These are phyloP conservation scores for Neonectria faginata DNA, from an alignment of 2,329 filamentous ascomycete genomes.

Conservation along the genomic window DNA sequence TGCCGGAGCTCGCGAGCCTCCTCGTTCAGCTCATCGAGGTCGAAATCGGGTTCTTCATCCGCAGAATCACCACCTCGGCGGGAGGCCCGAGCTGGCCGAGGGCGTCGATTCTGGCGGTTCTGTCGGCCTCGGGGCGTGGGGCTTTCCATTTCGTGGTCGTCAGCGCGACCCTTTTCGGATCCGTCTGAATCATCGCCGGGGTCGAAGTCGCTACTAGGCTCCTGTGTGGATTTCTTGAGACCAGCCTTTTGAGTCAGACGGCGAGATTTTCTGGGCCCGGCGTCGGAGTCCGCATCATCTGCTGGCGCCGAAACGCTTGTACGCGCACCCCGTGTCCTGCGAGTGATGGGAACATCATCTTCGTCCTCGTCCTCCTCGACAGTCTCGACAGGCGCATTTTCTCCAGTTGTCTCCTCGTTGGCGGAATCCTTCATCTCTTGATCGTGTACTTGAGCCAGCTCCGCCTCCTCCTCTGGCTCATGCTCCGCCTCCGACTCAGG, in stretches of 20 bases:
- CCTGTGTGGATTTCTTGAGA: constrained; percentile 59
- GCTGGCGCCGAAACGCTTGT: constrained; percentile 45
- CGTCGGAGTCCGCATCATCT: constrained; percentile 49
- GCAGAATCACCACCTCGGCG: constrained; percentile 63
- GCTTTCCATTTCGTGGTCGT: constrained; percentile 60
- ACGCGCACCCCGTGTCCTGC: constrained; percentile 58
- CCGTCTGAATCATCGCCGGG: constrained; percentile 70
- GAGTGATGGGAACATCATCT: constrained; percentile 61
- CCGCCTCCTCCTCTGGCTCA: constrained; percentile 44
- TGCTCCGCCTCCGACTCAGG: constrained; percentile 16
- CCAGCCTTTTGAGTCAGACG: constrained; percentile 62
- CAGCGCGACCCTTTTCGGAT: constrained; percentile 52
- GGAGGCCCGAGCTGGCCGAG: constrained; percentile 60
- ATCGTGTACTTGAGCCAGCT: constrained; percentile 40
- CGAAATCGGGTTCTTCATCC: constrained; percentile 69
- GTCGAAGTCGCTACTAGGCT: constrained; percentile 72
- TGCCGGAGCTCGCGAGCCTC: constrained; percentile 72
- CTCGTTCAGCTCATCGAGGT: constrained; percentile 73
- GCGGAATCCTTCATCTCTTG: constrained; percentile 35
- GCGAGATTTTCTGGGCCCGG: constrained; percentile 52
- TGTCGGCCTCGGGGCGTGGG: constrained; percentile 63
- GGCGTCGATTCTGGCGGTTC: constrained; percentile 54
- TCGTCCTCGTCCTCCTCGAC: constrained; percentile 58
- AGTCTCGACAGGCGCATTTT: constrained; percentile 47
- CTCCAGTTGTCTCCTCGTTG: constrained; percentile 47